phyloP scores from a whole-genome alignment of 345 rosid genomes.

The Turritis glabra region DNA sequence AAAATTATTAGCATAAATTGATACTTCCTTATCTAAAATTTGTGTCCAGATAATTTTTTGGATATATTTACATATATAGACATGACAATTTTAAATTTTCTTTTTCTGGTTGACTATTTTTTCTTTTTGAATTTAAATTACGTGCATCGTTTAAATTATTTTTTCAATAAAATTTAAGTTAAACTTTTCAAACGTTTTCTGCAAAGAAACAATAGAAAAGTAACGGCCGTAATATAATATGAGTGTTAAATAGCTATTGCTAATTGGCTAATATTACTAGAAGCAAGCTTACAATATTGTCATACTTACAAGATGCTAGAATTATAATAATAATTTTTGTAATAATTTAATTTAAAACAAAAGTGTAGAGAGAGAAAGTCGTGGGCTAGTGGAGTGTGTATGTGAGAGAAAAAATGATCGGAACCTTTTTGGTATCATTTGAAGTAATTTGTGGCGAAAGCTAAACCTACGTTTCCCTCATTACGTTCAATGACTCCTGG shows the following conservation, averaged over 20 bases:
- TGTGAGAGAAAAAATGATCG: constrained; percentile 45
- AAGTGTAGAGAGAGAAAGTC: constrained; percentile 18
- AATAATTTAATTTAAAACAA: background rate
- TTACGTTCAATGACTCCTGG: constrained; percentile 53
- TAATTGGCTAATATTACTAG: constrained; percentile 5
- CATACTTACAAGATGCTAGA: background rate
- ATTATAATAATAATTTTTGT: background rate
- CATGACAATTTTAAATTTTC: background rate
- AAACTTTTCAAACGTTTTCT: background rate
- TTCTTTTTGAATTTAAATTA: too few species aligned
- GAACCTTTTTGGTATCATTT: constrained; percentile 59
- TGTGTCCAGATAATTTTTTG: background rate
- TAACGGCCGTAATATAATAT: constrained; percentile 8
- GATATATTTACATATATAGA: background rate
- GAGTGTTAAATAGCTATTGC: background rate
- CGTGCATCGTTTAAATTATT: too few species aligned
- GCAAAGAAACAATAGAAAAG: background rate
- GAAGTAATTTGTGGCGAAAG: constrained; percentile 56
- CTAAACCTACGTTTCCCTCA: constrained; percentile 59
- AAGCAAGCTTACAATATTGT: constrained; percentile 19
- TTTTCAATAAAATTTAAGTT: too few species aligned
- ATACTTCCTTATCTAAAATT: background rate
- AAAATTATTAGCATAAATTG: background rate
- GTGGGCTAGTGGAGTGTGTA: constrained; percentile 40
- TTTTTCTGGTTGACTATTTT: background rate